phyloP scores from a whole-genome alignment of 352 stramenopile genomes.

The Elongisporangium anandrum region DNA sequence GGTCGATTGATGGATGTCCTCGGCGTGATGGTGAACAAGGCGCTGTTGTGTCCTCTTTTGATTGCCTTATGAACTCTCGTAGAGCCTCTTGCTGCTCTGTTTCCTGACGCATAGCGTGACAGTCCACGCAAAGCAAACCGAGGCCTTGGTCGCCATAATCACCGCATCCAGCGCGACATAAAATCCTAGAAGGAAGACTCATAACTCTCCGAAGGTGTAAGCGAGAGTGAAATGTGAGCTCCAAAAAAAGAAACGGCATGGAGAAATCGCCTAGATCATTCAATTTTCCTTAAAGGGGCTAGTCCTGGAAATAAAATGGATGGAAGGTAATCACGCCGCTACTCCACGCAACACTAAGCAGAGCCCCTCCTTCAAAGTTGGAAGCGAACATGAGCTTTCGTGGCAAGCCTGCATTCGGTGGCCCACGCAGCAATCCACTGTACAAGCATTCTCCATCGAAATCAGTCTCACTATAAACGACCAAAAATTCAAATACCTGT shows the following conservation, averaged over 20 bases:
- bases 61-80: constrained; percentile 21
- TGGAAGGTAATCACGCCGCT: constrained; percentile 75
- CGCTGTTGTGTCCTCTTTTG: neutral
- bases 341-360: constrained; percentile 74
- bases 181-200: constrained; percentile 39
- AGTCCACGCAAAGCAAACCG: constrained; percentile 62
- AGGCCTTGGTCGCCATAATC: constrained; percentile 56
- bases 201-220: constrained; percentile 18
- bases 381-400: constrained; percentile 57
- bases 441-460: constrained; percentile 9
- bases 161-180: constrained; percentile 51
- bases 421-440: constrained; percentile 57
- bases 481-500: neutral
- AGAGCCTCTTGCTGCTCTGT: constrained; percentile 37
- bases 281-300: neutral
- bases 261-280: no score
- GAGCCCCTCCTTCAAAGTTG: constrained; percentile 58
- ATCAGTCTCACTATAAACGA: no score
- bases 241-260: neutral
- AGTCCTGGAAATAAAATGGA: constrained; percentile 68
- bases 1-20: constrained; percentile 39
- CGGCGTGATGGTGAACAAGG: constrained; percentile 13
- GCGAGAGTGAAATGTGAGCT: no score
- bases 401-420: constrained; percentile 51
- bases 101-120: constrained; percentile 48